Percentiles rank a stretch among this genome's conserved stretches.
phyloP scores from a whole-genome alignment of 352 stramenopile genomes.

The Paralagenidium karlingii region DNA sequence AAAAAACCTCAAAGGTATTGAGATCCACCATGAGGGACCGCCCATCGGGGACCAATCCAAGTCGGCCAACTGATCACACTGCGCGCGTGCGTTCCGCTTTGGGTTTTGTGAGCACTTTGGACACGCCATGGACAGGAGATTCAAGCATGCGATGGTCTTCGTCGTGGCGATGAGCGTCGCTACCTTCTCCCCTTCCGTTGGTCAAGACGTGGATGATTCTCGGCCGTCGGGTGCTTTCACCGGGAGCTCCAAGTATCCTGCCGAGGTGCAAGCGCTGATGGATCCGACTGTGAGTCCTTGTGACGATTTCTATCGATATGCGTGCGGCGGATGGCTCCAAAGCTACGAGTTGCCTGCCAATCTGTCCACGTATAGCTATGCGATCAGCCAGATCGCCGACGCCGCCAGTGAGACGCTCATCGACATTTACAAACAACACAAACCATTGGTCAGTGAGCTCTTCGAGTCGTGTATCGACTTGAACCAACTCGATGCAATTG shows the following conservation, averaged over 20 bases:
- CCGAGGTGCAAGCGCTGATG: slow-evolving; percentile 26
- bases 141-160: too few species aligned
- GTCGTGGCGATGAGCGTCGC: too few species aligned
- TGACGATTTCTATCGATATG: slow-evolving; percentile 65
- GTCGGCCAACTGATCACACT: too few species aligned
- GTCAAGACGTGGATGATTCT: not conserved
- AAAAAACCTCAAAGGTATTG: too few species aligned
- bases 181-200: too few species aligned
- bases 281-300: slow-evolving; percentile 44
- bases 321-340: slow-evolving; percentile 58
- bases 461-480: slow-evolving; percentile 37
- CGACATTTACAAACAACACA: slow-evolving; percentile 29
- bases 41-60: too few species aligned
- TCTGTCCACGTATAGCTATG: slow-evolving; percentile 28
- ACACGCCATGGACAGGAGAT: too few species aligned
- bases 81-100: too few species aligned
- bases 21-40: too few species aligned
- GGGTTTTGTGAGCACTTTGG: too few species aligned
- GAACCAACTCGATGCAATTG: too few species aligned
- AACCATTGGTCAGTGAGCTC: slow-evolving; percentile 40
- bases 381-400: slow-evolving; percentile 35
- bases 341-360: slow-evolving; percentile 31
- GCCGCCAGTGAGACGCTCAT: slow-evolving; percentile 36
- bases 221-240: not conserved
- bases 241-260: not conserved